Percentiles rank a stretch among this genome's conserved stretches.
These are phyloP conservation scores for Macrolepiota dolichaula DNA, from an alignment of 768 basidiomycete species.

Conservation along the genomic window DNA sequence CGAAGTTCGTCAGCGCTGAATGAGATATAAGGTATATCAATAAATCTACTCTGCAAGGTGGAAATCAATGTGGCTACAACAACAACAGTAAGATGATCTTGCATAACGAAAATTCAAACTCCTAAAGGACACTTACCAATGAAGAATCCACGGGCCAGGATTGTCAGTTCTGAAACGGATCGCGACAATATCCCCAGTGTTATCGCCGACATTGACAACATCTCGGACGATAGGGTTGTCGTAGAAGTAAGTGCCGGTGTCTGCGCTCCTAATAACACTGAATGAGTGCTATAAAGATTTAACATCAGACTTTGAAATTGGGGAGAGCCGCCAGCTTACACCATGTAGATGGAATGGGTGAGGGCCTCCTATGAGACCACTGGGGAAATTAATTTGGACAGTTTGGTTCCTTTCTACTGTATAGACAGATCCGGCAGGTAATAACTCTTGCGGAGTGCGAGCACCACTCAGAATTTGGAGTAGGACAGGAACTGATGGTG, in stretches of 20 bases:
- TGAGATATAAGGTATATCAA: neutral
- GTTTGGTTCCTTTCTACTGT: conserved; percentile 41
- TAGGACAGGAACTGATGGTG: conserved; percentile 48
- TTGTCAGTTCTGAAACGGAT: conserved; percentile 52
- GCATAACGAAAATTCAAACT: neutral
- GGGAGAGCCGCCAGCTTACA: conserved; percentile 16
- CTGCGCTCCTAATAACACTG: conserved; percentile 40
- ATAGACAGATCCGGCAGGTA: conserved; percentile 48
- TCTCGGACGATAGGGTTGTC: conserved; percentile 37
- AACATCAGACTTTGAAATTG: neutral
- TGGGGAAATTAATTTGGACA: conserved; percentile 29
- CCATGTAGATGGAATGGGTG: conserved; percentile 41
- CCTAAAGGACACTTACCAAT: conserved; percentile 36
- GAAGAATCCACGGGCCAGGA: conserved; percentile 48
- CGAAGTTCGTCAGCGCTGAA: neutral
- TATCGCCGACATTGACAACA: conserved; percentile 28
- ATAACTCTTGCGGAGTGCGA: conserved; percentile 38
- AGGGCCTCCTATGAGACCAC: conserved; percentile 33
- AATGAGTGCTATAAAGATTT: conserved; percentile 35
- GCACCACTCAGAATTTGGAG: conserved; percentile 59
- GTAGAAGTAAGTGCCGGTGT: conserved; percentile 32
- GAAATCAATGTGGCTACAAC: conserved; percentile 48
- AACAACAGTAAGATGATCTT: neutral
- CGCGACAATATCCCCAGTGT: conserved; percentile 32
- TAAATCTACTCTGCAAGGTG: conserved; percentile 38